Base-by-base conservation (phyloP, 2,329 filamentous ascomycete species). In the Ramularia endophylla region DNA sequence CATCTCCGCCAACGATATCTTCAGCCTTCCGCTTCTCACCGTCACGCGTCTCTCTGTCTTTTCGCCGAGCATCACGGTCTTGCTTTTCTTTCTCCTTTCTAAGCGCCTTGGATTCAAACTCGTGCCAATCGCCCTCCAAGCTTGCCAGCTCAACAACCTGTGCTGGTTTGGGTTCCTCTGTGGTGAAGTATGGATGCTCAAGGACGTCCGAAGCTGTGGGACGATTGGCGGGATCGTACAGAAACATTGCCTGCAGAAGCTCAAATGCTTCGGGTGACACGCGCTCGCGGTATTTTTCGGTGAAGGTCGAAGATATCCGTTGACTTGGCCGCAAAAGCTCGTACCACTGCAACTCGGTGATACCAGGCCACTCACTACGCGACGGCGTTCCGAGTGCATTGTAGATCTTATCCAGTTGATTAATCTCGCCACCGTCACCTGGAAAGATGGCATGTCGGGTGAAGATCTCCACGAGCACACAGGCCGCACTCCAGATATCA, bases 311-410 rank as follows among this genome's bases (percentile, higher is more conserved):
- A 29, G 80, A 77, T 50, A 81, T 79, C 46, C 82, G 80, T 50
- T 85, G 81, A 1, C 77, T 79, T 1, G 90, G 89, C 11, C 88
- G 77, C 51, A 98, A 75, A 12, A 98, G 77, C 63, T 95, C 87
- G 59, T 94, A 97, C 92, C 92, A 98, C 8, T 90, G 86, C 80
- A 95, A 92, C 42, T 95, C 85, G n/a, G 84, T 74, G 15, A 97
- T 77, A 7, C 80, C 83, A 1, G 92, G 88, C 94, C 94, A 98
- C 20, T 94, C 85, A 25, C 73, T 72, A 41, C 80, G 78, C 30
- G 80, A 94, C 0, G 92, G 92, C 0, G 90, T 97, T 36, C 92
- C 92, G 33, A 98, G 75, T 4, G 94, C 74, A 37, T 83, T 82
- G 65, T 95, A 95, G n/a, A 98, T 90, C 66, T 94, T 95, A 52